phyloP scores from a whole-genome alignment of 139 green algal genomes.

The Pseudopediastrum boryanum region DNA sequence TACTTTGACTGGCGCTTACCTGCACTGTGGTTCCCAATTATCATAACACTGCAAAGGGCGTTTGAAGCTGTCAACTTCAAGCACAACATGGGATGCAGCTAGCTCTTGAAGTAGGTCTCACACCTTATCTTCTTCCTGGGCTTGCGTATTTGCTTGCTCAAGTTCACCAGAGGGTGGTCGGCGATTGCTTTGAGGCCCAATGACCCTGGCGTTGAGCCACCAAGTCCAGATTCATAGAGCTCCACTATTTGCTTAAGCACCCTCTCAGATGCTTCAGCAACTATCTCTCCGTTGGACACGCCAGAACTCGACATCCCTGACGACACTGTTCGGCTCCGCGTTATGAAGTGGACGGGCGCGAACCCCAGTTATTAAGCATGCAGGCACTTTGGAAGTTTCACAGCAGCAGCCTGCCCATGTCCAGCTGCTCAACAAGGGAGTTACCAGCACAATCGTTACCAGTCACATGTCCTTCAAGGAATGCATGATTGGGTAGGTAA shows the following conservation, averaged over 20 bases:
- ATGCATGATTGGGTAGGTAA: too few relatives aligned
- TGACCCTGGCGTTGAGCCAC: neutral
- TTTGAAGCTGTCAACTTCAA: neutral
- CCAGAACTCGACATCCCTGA: too few relatives aligned
- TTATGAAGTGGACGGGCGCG: too few relatives aligned
- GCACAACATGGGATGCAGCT: neutral
- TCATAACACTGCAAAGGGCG: constrained; percentile 58
- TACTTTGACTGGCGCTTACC: constrained; percentile 1
- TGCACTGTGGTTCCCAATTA: constrained; percentile 71
- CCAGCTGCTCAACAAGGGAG: too few relatives aligned
- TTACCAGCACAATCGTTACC: too few relatives aligned
- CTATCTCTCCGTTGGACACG: too few relatives aligned
- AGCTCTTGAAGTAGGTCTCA: neutral
- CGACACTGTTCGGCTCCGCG: too few relatives aligned
- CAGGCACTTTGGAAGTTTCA: too few relatives aligned
- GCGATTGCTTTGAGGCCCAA: constrained; percentile 51
- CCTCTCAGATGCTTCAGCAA: constrained; percentile 11
- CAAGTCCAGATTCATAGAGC: constrained; percentile 47
- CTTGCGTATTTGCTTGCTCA: constrained; percentile 54
- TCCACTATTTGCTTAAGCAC: constrained; percentile 48
- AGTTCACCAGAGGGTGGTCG: constrained; percentile 25
- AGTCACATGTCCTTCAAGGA: too few relatives aligned
- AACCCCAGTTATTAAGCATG: too few relatives aligned
- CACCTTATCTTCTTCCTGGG: constrained; percentile 65
- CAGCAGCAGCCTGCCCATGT: too few relatives aligned